Percentiles rank a stretch among this genome's conserved stretches.
phyloP scores from a whole-genome alignment of 352 stramenopile species.

The Globisporangium nodosum region DNA sequence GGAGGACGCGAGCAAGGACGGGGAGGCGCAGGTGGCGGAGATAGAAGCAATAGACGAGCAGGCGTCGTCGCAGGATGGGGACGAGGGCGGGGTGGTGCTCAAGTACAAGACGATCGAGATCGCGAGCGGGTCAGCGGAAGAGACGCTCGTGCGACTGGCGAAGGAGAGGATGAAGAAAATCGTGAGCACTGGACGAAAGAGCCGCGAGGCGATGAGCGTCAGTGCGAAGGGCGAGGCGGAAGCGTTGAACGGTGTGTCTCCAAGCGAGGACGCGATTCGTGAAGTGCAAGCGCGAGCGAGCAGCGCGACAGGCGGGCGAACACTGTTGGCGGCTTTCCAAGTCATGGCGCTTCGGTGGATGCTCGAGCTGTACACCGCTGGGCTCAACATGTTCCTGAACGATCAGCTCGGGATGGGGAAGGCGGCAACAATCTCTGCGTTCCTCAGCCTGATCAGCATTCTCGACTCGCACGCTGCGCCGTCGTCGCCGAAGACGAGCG shows the following conservation, averaged over 20 bases:
- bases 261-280: constrained; percentile 8
- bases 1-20: constrained; percentile 2
- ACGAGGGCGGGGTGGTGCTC: constrained; percentile 16
- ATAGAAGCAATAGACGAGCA: constrained; percentile 9
- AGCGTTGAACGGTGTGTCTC: background rate
- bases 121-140: constrained; percentile 8
- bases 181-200: constrained; percentile 35
- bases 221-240: constrained; percentile 1
- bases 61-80: constrained; percentile 1
- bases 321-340: constrained; percentile 71
- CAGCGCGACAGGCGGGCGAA: constrained; percentile 17
- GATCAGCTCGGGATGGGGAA: constrained; percentile 88
- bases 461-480: constrained; percentile 12
- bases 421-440: constrained; percentile 63
- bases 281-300: constrained; percentile 11
- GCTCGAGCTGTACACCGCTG: constrained; percentile 57
- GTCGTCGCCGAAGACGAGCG: background rate
- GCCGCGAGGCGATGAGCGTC: constrained; percentile 32
- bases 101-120: constrained; percentile 39
- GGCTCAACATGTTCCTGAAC: constrained; percentile 74
- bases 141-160: constrained; percentile 5
- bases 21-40: background rate
- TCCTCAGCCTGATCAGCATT: constrained; percentile 53
- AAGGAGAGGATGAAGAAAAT: constrained; percentile 34
- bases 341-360: constrained; percentile 77